These are phyloP conservation scores for Aristolochia californica DNA, from an alignment of 164 flowering plant genomes.

Conservation along the genomic window DNA sequence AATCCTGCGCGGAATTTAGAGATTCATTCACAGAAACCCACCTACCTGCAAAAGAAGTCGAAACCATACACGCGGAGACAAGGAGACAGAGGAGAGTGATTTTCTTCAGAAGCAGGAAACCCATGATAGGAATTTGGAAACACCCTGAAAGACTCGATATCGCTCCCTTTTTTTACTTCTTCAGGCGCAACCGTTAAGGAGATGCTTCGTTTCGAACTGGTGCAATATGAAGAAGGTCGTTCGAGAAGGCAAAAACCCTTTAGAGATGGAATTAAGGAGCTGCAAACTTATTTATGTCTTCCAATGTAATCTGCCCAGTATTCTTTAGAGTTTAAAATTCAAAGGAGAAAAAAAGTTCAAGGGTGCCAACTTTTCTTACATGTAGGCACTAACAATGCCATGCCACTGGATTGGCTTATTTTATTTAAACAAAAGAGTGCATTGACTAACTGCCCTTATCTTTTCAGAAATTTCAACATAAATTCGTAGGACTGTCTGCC, in stretches of 20 bases:
- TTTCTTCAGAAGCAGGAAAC: slow-evolving; percentile 25
- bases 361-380: slow-evolving; percentile 42
- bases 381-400: slow-evolving; percentile 36
- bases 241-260: slow-evolving; percentile 5
- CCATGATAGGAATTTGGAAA: slow-evolving; percentile 15
- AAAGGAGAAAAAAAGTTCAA: slow-evolving; percentile 27
- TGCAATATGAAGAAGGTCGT: slow-evolving; percentile 1
- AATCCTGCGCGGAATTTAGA: neutral
- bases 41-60: slow-evolving; percentile 55
- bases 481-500: too few species aligned
- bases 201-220: slow-evolving; percentile 13
- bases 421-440: too few species aligned
- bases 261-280: slow-evolving; percentile 9
- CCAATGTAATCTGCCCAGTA: neutral
- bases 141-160: slow-evolving; percentile 1
- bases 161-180: neutral
- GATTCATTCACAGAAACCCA: neutral
- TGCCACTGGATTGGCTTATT: too few species aligned
- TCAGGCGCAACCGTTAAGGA: neutral
- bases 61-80: slow-evolving; percentile 36
- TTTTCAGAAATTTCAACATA: neutral
- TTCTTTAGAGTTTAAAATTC: slow-evolving; percentile 30
- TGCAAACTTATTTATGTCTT: too few species aligned
- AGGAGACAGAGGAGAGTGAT: slow-evolving; percentile 37
- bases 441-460: slow-evolving; percentile 22